Percentiles rank a stretch among this genome's conserved stretches.
phyloP scores from a whole-genome alignment of 257 asterid genomes.

The Jacaranda copaia region DNA sequence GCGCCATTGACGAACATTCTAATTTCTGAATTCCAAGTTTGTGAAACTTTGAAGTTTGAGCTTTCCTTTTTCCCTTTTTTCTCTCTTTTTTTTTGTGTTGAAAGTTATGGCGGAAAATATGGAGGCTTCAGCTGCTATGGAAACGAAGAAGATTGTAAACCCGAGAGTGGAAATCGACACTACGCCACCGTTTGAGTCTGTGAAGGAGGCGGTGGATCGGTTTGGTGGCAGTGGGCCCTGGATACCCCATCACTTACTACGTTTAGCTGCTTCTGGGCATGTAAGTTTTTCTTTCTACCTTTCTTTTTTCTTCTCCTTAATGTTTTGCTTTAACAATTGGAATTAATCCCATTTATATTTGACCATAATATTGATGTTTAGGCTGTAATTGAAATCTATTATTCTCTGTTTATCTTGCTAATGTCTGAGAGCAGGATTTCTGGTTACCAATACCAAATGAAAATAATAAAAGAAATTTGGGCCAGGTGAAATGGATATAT shows the following conservation, averaged over 20 bases:
- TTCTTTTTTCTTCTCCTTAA: not conserved
- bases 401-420: not conserved
- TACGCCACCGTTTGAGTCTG: slow-evolving; percentile 91
- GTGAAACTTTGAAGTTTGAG: slow-evolving; percentile 20
- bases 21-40: slow-evolving; percentile 25
- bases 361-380: not conserved
- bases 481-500: not conserved
- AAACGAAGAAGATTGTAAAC: slow-evolving; percentile 55
- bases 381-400: not conserved
- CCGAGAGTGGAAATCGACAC: slow-evolving; percentile 89
- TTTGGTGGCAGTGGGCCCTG: slow-evolving; percentile 92
- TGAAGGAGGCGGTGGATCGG: slow-evolving; percentile 91
- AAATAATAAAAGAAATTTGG: not conserved
- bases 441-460: not conserved
- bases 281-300: slow-evolving; percentile 36
- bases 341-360: not conserved
- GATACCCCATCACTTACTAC: slow-evolving; percentile 73
- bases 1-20: slow-evolving; percentile 34
- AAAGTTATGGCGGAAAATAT: slow-evolving; percentile 51
- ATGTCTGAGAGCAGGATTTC: not conserved
- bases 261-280: slow-evolving; percentile 51
- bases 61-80: not conserved
- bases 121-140: slow-evolving; percentile 41
- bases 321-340: not conserved
- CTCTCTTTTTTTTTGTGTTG: not conserved